Evolutionary conservation across 1,284 basidiomycete genomes (phyloP), one percentile per base, ranked within the genome.

Genomic region (Austroboletus rostrupii): DNA sequence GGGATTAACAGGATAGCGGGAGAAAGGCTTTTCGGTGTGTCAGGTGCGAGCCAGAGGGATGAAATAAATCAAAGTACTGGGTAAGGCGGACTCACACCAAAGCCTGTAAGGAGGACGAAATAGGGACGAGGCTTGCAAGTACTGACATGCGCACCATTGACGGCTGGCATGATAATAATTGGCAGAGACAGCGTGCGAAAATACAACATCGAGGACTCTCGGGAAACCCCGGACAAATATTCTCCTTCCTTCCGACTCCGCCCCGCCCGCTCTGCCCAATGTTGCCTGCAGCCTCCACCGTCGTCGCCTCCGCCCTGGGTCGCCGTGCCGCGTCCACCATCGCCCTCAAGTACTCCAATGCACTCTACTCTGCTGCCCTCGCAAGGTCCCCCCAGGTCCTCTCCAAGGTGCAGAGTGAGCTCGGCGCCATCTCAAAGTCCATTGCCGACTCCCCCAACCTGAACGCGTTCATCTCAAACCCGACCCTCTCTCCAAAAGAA

Each of bases 291-390:
- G 46, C 51, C 14, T 66, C 75, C 48, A 67, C 78, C 56, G 61
- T 72, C 55, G 75, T 76, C 59, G 69, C 76, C 53, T 64, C 71
- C 39, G 57, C 65, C 53, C 70, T 70, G 36, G 75, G 75, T 52
- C 64, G 79, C 54, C 85, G 88, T 46, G 79, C 83, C 21, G 87
- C 83, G 47, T 88, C 86, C 32, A 71, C 78, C 53, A 85, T 91
- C 58, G 82, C 90, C 42, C 75, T 82, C 70, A 98, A 97, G 74
- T 99, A 99, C 73, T 96, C 97, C 56, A 88, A 90, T 53, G 96
- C 97, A 26, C 81, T 91, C 57, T 99, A 91, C 75, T 83, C 87
- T 48, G 96, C 96, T 48, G 94, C 97, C 17, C 83, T 94, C 65
- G 78, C 85, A 64, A 90, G 93, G 75, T 90, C 88, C 4, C 81